Evolutionary conservation across 805 yeast genomes (phyloP).

Genomic region (Candida oleophila): DNA sequence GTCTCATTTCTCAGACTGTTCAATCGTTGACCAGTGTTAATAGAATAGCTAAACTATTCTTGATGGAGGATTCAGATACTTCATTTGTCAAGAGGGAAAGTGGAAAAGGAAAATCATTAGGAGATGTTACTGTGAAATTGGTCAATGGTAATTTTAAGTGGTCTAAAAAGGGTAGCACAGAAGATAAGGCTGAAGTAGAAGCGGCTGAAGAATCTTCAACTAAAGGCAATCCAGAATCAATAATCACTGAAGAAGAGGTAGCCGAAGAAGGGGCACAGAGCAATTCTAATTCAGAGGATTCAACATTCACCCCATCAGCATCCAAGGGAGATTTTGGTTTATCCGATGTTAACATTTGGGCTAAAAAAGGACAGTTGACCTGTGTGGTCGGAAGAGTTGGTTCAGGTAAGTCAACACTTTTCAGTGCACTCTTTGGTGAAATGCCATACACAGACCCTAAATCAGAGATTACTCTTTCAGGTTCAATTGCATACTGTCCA

Average conservation of each 20-base stretch:
- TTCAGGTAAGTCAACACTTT: slow-evolving; percentile 37
- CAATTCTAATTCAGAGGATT: slow-evolving; percentile 29
- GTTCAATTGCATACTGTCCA: slow-evolving; percentile 38
- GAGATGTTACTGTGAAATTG: slow-evolving; percentile 18
- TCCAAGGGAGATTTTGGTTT: slow-evolving; percentile 24
- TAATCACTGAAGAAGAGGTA: slow-evolving; percentile 3
- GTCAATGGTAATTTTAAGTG: slow-evolving; percentile 18
- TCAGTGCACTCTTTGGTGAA: slow-evolving; percentile 35
- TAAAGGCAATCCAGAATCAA: slow-evolving; percentile 15
- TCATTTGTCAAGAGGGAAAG: slow-evolving; percentile 38
- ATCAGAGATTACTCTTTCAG: slow-evolving; percentile 28
- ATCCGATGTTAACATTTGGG: slow-evolving; percentile 27
- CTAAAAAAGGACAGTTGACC: slow-evolving; percentile 33
- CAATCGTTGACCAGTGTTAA: slow-evolving; percentile 31
- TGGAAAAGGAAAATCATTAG: slow-evolving; percentile 26
- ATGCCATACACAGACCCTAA: slow-evolving; percentile 12
- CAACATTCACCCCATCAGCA: slow-evolving; percentile 30
- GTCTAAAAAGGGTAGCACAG: slow-evolving; percentile 10
- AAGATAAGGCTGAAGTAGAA: slow-evolving; percentile 23
- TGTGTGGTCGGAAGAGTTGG: slow-evolving; percentile 44
- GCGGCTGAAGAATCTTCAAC: slow-evolving; percentile 22
- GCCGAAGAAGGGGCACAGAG: slow-evolving; percentile 9
- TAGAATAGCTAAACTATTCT: slow-evolving; percentile 32
- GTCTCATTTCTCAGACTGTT: slow-evolving; percentile 23
- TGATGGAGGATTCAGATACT: slow-evolving; percentile 31